Evolutionary conservation across 805 yeast species (phyloP), one percentile per base, ranked within the genome.

Genomic region (Clavispora carvajalis): DNA sequence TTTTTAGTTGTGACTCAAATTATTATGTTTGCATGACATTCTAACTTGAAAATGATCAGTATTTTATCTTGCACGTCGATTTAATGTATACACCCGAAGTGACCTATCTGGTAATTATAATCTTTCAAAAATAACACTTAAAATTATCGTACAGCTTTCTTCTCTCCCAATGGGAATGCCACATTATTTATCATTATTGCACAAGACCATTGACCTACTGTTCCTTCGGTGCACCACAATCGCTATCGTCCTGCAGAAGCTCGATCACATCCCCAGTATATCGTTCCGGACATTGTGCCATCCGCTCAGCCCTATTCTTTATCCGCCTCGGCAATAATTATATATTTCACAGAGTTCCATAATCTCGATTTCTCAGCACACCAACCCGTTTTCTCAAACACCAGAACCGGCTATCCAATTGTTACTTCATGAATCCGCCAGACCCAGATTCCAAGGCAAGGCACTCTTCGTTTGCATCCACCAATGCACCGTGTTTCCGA

Each of bases 401-500:
- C 29, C 16, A 25, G 16, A 25, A n/a, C 29, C 29, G 15, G 26
- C 29, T 25, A n/a, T n/a, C n/a, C n/a, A n/a, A n/a, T n/a, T 13
- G 15, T 6, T 18, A 11, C 22, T 23, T 16, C 5, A 18, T 31
- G 23, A 12, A 31, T 16, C 15, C 34, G 23, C 23, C 16, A 7
- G 31, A 15, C 12, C 17, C 36, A 13, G 40, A 34, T 18, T 37
- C 36, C 19, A 46, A 52, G 30, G 44, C 56, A 40, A 44, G 62
- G 26, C 43, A 45, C 24, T 54, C 62, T 11, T 59, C 62, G 12
- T 59, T 64, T 39, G 46, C 60, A 12, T 62, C 73, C 1, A 47
- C 69, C 1, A 65, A 74, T 9, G 73, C 80, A 0, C 80, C 80
- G 1, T 70, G 76, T 67, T 73, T 74, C 22, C 63, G 82, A 47